Conservation (phyloP, 352 stramenopile species). For the Globisporangium nodosum region DNA sequence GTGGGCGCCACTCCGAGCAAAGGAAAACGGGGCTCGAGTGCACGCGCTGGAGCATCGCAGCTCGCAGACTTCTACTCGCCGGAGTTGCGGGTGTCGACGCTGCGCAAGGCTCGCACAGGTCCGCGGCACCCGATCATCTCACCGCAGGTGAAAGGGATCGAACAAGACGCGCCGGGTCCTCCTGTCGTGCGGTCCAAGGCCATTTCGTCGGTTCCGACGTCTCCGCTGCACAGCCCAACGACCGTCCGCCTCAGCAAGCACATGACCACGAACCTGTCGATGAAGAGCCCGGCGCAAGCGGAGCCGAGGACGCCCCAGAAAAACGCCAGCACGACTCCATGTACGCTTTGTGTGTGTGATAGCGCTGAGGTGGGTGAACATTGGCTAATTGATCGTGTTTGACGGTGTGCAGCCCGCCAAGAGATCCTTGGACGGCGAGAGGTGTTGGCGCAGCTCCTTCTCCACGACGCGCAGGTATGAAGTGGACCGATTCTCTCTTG, state of each 20-base stretch:
- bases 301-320: conserved; percentile 6
- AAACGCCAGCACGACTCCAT: conserved; percentile 8
- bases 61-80: conserved; percentile 5
- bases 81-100: background rate
- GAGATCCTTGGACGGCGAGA: conserved; percentile 17
- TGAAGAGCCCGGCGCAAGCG: conserved; percentile 24
- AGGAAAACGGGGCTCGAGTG: no score
- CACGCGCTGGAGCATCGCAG: background rate
- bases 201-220: conserved; percentile 11
- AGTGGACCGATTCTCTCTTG: conserved; percentile 12
- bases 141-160: conserved; percentile 7
- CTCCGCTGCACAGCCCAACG: conserved; percentile 34
- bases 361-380: background rate
- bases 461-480: conserved; percentile 19
- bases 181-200: conserved; percentile 1
- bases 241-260: conserved; percentile 26
- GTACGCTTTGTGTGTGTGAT: background rate
- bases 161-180: conserved; percentile 1
- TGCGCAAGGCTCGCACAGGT: conserved; percentile 2
- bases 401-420: conserved; percentile 8
- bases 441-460: conserved; percentile 21
- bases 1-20: no score
- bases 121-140: conserved; percentile 9
- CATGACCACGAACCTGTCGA: conserved; percentile 32
- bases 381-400: background rate